Percentiles rank a stretch among this genome's conserved stretches.
Evolutionary conservation across 768 basidiomycete genomes (phyloP).

Genomic region (Suillus tomentosus): DNA sequence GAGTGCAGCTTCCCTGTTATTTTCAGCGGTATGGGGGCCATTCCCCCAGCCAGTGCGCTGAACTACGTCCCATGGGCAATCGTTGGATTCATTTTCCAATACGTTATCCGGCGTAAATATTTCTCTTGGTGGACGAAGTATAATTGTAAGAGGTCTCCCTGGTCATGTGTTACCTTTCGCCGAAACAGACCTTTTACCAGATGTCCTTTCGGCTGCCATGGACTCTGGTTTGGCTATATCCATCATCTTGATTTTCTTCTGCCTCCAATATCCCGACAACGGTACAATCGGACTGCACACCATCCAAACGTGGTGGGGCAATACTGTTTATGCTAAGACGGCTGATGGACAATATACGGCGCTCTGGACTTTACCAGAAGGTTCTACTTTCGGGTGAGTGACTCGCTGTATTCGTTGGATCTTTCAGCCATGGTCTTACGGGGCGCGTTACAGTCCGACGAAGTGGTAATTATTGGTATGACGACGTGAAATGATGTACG

Average conservation of each 20-base stretch:
- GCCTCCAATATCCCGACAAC: conserved; percentile 63
- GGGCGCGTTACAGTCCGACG: conserved; percentile 2
- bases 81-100: conserved; percentile 68
- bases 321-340: conserved; percentile 40
- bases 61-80: conserved; percentile 72
- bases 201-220: conserved; percentile 71
- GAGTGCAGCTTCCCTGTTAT: conserved; percentile 44
- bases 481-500: not conserved
- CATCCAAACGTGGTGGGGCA: conserved; percentile 74
- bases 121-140: conserved; percentile 73
- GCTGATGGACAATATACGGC: conserved; percentile 27
- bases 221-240: conserved; percentile 69
- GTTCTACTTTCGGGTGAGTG: conserved; percentile 33
- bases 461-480: not conserved
- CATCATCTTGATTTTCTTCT: conserved; percentile 58
- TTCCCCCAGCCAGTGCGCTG: conserved; percentile 66
- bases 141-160: conserved; percentile 31
- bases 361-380: conserved; percentile 14
- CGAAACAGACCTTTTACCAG: conserved; percentile 21
- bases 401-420: no score
- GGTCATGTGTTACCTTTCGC: not conserved
- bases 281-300: conserved; percentile 57
- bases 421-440: not conserved
- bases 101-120: conserved; percentile 56
- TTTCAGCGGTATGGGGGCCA: conserved; percentile 59